Base-by-base conservation (phyloP, 257 asterid genomes). In the Ehretia macrophylla region DNA sequence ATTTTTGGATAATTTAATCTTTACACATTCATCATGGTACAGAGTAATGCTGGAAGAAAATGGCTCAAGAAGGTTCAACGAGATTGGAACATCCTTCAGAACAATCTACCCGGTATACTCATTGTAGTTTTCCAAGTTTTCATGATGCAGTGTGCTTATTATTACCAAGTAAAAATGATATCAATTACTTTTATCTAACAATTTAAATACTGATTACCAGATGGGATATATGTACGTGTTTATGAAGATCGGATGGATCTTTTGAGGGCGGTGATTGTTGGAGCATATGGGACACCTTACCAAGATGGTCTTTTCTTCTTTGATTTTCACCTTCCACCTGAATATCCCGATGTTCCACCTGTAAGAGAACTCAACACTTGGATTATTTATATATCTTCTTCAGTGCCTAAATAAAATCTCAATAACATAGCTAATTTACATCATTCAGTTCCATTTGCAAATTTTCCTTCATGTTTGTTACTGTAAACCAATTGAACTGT, bases 181-280 rank as follows among this genome's bases (percentile, higher is more conserved):
- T 55, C 37, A 57, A 45, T 11, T 39, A 55, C 62, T 53, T 46
- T 55, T 52, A 10, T 38, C 45, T 67, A 40, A 55, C 66, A 56
- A 60, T 27, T 56, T 21, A 45, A 56, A 10, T 60, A 59, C 48
- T 66, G 44, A 55, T 74, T 14, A 71, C 61, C 85, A 93, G 99
- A 77, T 73, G 90, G 91, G 64, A 85, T 93, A 73, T 93, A 82
- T 70, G 99, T 93, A 50, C 95, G 97, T 18, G 97, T 64, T 63
- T 93, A 85, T 70, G 99, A 93, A 85, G 97, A 93, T 72, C 83
- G 90, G 73, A 93, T 93, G 99, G 96, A 90, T 81, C 95, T 93
- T 60, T 66, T 93, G 87, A 93, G 99, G 73, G 91, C 95, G 14
- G 97, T 90, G 72, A 87, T 87, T 59, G 95, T 93, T 76, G 99